Conservation (phyloP, 1,284 basidiomycete species). For the Testicularia cyperi region DNA sequence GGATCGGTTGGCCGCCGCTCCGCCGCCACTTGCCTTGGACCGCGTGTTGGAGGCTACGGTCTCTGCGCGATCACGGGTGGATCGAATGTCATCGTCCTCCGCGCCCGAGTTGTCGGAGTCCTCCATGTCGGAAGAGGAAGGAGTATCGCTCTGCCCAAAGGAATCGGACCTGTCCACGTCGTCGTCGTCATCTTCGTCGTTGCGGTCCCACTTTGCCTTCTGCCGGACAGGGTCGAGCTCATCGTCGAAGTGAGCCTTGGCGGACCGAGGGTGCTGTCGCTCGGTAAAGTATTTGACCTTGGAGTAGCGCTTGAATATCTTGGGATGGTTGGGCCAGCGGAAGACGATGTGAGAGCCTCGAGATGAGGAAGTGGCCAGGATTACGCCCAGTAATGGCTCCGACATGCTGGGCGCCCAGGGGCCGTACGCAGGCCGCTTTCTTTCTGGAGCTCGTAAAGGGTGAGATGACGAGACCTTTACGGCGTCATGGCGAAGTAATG, state of each 20-base stretch:
- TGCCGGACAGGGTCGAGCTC: slow-evolving; percentile 36
- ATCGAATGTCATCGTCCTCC: slow-evolving; percentile 29
- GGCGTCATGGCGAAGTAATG: no score
- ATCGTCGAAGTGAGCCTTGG: slow-evolving; percentile 15
- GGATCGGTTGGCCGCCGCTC: slow-evolving; percentile 5
- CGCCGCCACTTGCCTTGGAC: slow-evolving; percentile 12
- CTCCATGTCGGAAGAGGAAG: slow-evolving; percentile 32
- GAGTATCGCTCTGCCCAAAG: slow-evolving; percentile 24
- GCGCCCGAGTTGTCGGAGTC: slow-evolving; percentile 27
- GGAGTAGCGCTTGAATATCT: slow-evolving; percentile 44
- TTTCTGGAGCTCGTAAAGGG: no score
- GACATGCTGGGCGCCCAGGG: slow-evolving; percentile 11
- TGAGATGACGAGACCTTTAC: no score
- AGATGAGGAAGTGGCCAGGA: slow-evolving; percentile 52
- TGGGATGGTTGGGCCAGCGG: slow-evolving; percentile 53
- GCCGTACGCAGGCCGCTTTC: no score
- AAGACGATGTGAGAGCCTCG: slow-evolving; percentile 54
- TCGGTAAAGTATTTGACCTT: slow-evolving; percentile 51
- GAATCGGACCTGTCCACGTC: slow-evolving; percentile 8
- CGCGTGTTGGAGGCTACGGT: slow-evolving; percentile 15
- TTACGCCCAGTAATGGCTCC: slow-evolving; percentile 50
- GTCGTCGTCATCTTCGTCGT: slow-evolving; percentile 30
- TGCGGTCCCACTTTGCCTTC: slow-evolving; percentile 31
- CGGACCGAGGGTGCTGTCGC: slow-evolving; percentile 1
- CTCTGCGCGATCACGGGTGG: slow-evolving; percentile 15